Base-by-base conservation (phyloP, 2,329 filamentous ascomycete species). In the Botrytis fragariae region DNA sequence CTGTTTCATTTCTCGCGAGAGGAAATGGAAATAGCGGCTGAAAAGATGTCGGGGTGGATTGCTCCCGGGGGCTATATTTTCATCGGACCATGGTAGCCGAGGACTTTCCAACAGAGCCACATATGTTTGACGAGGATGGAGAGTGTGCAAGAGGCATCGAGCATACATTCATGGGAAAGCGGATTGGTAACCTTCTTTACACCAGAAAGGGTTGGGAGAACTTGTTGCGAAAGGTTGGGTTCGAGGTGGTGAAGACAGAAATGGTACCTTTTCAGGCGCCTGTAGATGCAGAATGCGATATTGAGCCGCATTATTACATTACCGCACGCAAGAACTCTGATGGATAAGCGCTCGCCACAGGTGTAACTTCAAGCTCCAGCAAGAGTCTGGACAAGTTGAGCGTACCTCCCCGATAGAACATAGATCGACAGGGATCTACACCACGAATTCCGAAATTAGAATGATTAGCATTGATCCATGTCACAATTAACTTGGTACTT, bases 1-100 rank as follows among this genome's bases (percentile, higher is more conserved):
- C 73, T 78, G 37, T 39, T 65, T 14, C 63, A 64, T 22, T 72
- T 78, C 20, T 62, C 59, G 14, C 71, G 75, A 10, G 72, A 71
- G 22, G 74, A 75, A 54, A 57, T 76, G 59, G 22, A n/a, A 9
- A 60, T 73, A 51, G 72, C 71, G 10, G n/a, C 35, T 42, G 12
- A 39, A 14, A 76, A 73, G 18, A 75, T 45, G 54, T 48, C 61
- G 8, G 7, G 74, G 16, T 78, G 74, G 76, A 39, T 77, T 35
- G 42, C 65, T 63, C 73, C 67, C 2, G 65, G 67, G 20, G 75
- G 76, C 14, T 75, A 74, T 61, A 5, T 78, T 1, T 73, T 77
- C 22, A 57, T 78, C 22, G 48, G 8, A 75, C 73, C 7, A 76
- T 78, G 42, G 59, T 59, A n/a, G 71, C 74, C 4, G 68, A 71